Evolutionary conservation across 257 asterid species (phyloP), one percentile per base, ranked within the genome.

Genomic region (Mentha longifolia): DNA sequence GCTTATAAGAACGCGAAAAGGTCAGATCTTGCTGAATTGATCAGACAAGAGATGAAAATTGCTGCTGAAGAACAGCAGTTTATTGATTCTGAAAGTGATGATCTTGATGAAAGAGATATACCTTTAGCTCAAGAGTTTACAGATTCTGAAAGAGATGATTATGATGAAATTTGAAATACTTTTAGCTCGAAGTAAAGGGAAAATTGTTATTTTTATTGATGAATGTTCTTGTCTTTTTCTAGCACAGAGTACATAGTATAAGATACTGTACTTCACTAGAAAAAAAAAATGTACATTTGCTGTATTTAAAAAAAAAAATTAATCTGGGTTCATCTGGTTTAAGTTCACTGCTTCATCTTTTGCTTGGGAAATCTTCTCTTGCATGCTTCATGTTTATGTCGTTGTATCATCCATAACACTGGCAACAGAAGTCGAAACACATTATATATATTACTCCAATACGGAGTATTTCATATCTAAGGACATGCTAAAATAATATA

Each of bases 11-110:
- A 47, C 58, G 75, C 76, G 20, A 85, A 92, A 71, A 85, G 96
- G 85, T 76, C 75, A n/a, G 94, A 91, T 54, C 98, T 93, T 58
- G 89, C 91, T 72, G 89, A 87, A 28, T 67, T 94, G 89, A 94
- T 79, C 42, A 66, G 72, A 69, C 96, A 87, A 68, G 96, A 94
- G 83, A 86, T 88, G 92, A 87, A 65, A 72, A 78, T 86, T 61
- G 87, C 80, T 71, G 79, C 77, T 60, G 82, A 80, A 43, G 74
- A n/a, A 14, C 71, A 79, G 33, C 80, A 68, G 41, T 47, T 61
- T 49, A 70, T 74, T 17, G 88, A 86, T 42, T 79, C 84, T 66
- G 92, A 81, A 79, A 63, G 71, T 67, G 89, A 81, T 65, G 85
- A 65, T 61, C n/a, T 58, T 46, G 80, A 67, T n/a, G 81, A 83